Base-by-base conservation (phyloP, 2,329 filamentous ascomycete genomes). In the Claviceps pazoutovae region DNA sequence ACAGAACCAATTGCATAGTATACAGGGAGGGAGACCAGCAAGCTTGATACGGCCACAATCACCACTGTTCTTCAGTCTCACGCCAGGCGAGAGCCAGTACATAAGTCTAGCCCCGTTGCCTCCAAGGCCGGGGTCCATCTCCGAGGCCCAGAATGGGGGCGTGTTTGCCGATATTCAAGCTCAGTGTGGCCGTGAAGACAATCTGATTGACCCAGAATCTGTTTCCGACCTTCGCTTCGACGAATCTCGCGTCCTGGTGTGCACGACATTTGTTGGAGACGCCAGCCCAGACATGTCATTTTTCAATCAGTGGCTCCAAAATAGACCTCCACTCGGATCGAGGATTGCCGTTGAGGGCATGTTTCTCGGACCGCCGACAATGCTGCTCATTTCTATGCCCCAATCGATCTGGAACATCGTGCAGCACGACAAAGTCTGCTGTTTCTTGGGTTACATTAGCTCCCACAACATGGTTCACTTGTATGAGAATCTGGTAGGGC, bases 401-500 rank as follows among this genome's bases (percentile, higher is more conserved):
- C 72, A 76, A 53, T 72, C 74, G 5, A 72, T 84, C 14, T 84
- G 79, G 78, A 79, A 76, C 56, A 72, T 82, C 21, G 76, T 84
- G 7, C 77, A 82, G 64, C 76, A 81, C 54, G 79, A 83, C 56
- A 82, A 83, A 59, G 79, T 83, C 21, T 84, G 80, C 64, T 80
- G 76, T 57, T 83, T 80, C 54, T 61, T 84, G 46, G 81, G 81
- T 36, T 80, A 80, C 57, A 77, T 84, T 57, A 82, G 75, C 57
- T 83, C 81, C 1, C 79, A 82, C 59, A 84, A 84, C 64, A 79
- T 84, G 75, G 77, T 79, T 8, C 76, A 79, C 51, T 70, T 83
- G 8, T 83, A 84, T 60, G 73, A 82, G 53, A 73, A 73, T 38
- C 66, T 84, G 5, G 70, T 83, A 53, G 73, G 72, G 6, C 62